phyloP scores from a whole-genome alignment of 805 yeast genomes.

The Suhomyces emberorum region DNA sequence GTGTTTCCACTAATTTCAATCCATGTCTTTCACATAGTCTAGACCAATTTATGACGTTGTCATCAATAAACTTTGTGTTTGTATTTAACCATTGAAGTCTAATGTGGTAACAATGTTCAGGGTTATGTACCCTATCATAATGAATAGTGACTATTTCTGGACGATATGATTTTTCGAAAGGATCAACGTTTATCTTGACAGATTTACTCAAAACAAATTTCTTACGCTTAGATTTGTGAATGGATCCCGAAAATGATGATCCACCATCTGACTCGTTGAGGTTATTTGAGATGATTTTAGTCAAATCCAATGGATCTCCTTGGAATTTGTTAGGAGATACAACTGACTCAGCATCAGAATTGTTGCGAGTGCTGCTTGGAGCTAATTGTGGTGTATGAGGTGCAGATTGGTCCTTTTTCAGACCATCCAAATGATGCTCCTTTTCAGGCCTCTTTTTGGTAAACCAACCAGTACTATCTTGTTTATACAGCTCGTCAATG shows the following conservation, averaged over 20 bases:
- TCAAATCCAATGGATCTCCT: constrained; percentile 18
- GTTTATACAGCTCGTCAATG: constrained; percentile 28
- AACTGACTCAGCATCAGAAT: constrained; percentile 27
- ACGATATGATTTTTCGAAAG: constrained; percentile 63
- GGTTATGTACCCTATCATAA: constrained; percentile 89
- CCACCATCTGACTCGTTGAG: constrained; percentile 12
- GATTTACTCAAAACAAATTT: constrained; percentile 63
- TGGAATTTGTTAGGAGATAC: constrained; percentile 21
- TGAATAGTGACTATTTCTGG: constrained; percentile 80
- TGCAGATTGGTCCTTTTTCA: background rate
- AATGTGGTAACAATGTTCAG: constrained; percentile 90
- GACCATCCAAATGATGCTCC: background rate
- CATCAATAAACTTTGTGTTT: constrained; percentile 81
- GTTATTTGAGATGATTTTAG: constrained; percentile 16
- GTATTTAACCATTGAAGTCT: constrained; percentile 91
- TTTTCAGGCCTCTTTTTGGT: constrained; percentile 16
- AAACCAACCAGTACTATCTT: constrained; percentile 31
- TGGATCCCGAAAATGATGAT: constrained; percentile 25
- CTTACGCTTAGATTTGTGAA: constrained; percentile 19
- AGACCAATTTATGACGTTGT: constrained; percentile 71
- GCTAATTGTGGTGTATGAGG: background rate
- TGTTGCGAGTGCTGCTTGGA: constrained; percentile 17
- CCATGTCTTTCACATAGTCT: constrained; percentile 86
- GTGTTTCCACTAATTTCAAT: constrained; percentile 73
- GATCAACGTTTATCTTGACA: constrained; percentile 72